phyloP scores from a whole-genome alignment of 1,284 basidiomycete species.

The Phylloboletellus chloephorus region DNA sequence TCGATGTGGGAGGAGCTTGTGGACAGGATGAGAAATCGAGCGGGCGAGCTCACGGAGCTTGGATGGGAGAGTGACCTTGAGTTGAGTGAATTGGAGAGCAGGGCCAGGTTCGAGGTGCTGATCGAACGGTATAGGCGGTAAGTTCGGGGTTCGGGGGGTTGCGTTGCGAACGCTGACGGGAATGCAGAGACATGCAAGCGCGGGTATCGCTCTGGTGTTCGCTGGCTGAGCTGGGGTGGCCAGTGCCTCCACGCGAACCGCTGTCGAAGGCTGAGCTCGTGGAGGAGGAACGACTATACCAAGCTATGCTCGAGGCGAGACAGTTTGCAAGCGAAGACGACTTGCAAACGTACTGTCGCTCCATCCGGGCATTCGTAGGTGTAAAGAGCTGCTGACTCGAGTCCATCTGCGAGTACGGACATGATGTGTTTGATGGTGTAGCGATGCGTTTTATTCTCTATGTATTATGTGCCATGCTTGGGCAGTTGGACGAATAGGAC shows the following conservation, averaged over 20 bases:
- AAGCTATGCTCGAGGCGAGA: slow-evolving; percentile 60
- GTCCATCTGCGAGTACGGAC: too few relatives aligned
- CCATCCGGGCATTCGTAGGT: slow-evolving; percentile 57
- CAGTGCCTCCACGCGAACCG: slow-evolving; percentile 54
- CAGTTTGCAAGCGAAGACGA: slow-evolving; percentile 51
- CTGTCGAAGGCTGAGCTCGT: slow-evolving; percentile 62
- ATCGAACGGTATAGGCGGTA: slow-evolving; percentile 59
- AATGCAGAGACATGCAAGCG: slow-evolving; percentile 59
- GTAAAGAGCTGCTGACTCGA: slow-evolving; percentile 39
- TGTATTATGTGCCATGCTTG: slow-evolving; percentile 19
- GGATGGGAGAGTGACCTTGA: slow-evolving; percentile 68
- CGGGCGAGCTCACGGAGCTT: slow-evolving; percentile 44
- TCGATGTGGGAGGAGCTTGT: slow-evolving; percentile 77
- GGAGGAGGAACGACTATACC: slow-evolving; percentile 60
- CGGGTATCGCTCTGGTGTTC: slow-evolving; percentile 66
- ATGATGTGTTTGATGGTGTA: slow-evolving; percentile 15
- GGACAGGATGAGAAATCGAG: slow-evolving; percentile 51
- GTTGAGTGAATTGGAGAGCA: slow-evolving; percentile 45
- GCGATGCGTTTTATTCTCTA: slow-evolving; percentile 19
- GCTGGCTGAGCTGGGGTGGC: slow-evolving; percentile 55
- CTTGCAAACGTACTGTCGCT: slow-evolving; percentile 50
- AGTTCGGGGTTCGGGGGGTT: slow-evolving; percentile 22
- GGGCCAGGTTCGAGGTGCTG: slow-evolving; percentile 59
- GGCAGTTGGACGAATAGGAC: slow-evolving; percentile 1
- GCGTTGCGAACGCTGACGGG: slow-evolving; percentile 3